A percentile compares a stretch with the other conserved stretches of the same genome.
Conservation (phyloP, 106 monocot species). For the Dendrobium huoshanense region DNA sequence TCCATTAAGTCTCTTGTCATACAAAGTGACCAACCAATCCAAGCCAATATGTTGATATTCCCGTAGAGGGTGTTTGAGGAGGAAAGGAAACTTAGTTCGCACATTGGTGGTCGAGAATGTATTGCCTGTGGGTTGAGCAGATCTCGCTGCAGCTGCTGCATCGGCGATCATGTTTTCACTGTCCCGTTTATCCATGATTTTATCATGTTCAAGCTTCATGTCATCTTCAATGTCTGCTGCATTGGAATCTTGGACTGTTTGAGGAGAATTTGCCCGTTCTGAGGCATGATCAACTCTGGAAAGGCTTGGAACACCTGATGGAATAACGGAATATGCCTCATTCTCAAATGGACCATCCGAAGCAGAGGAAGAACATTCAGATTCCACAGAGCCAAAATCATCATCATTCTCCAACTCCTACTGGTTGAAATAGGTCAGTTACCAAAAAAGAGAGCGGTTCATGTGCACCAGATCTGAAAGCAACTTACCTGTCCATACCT, state of each 20-base stretch:
- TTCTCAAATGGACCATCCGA: slow-evolving; percentile 35
- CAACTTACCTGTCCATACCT: slow-evolving; percentile 83
- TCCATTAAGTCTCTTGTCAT: slow-evolving; percentile 95
- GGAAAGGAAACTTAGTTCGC: slow-evolving; percentile 94
- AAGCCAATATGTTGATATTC: slow-evolving; percentile 99
- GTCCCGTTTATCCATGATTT: slow-evolving; percentile 32
- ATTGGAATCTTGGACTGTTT: neutral
- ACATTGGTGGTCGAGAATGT: slow-evolving; percentile 97
- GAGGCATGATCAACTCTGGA: neutral
- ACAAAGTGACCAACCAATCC: slow-evolving; percentile 99
- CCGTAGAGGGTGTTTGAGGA: slow-evolving; percentile 84
- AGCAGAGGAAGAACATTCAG: slow-evolving; percentile 35
- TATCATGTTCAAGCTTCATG: slow-evolving; percentile 5
- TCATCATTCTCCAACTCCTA: slow-evolving; percentile 43
- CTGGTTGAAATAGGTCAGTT: slow-evolving; percentile 5
- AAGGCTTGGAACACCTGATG: slow-evolving; percentile 9
- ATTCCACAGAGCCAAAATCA: slow-evolving; percentile 26
- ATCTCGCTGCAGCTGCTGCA: slow-evolving; percentile 98
- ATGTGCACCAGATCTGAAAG: neutral
- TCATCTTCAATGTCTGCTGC: slow-evolving; percentile 16
- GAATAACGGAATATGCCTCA: slow-evolving; percentile 9
- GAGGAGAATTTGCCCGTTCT: slow-evolving; percentile 12
- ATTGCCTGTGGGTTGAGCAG: slow-evolving; percentile 98
- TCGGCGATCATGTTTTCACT: slow-evolving; percentile 84
- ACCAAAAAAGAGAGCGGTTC: neutral